Evolutionary conservation across 2,329 filamentous ascomycete species (phyloP), one percentile per base, ranked within the genome.

Genomic region (Phaeosphaeria sp.): DNA sequence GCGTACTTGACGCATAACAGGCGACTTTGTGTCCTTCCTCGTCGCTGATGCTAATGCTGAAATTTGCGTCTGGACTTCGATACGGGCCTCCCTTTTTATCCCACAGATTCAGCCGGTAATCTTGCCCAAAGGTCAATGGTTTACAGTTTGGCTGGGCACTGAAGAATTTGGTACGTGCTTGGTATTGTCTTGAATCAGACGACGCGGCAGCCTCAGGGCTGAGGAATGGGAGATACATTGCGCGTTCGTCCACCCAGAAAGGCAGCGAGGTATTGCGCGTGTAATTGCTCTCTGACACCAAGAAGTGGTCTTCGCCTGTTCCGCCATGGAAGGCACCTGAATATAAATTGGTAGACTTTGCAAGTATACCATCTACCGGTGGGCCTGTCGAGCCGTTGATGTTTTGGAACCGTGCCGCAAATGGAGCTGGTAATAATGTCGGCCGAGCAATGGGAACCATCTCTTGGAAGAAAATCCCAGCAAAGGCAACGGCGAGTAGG

Each of bases 401-500:
- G 1, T 18, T 42, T 0, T 60, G 56, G 43, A 73, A 67, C 13
- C 52, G 52, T 3, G 59, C 10, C 7, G 60, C 21, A n/a, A 61
- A 68, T 0, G 56, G 57, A 6, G 33, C 49, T 1, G 58, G 18
- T 18, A 71, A 62, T 2, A n/a, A 58, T 3, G 50, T 48, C 0
- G 48, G 25, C 9, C 46, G 42, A 7, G 54, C 15, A 5, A 74
- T 27, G 9, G 25, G 25, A 27, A 27, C 25, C 25, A 27, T 9
- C 9, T 27, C 25, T 13, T 84, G 79, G 30, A 81, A 76, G 52
- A 88, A 83, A 0, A 88, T 57, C 0, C 80, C 81, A 58, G 81
- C 79, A 0, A 87, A 72, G 0, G 82, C 77, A 2, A 87, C 77
- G 0, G 85, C 79, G 0, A 88, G 74, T 0, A 86, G 54, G 52